phyloP scores from a whole-genome alignment of 345 rosid genomes.

The Populus alba region DNA sequence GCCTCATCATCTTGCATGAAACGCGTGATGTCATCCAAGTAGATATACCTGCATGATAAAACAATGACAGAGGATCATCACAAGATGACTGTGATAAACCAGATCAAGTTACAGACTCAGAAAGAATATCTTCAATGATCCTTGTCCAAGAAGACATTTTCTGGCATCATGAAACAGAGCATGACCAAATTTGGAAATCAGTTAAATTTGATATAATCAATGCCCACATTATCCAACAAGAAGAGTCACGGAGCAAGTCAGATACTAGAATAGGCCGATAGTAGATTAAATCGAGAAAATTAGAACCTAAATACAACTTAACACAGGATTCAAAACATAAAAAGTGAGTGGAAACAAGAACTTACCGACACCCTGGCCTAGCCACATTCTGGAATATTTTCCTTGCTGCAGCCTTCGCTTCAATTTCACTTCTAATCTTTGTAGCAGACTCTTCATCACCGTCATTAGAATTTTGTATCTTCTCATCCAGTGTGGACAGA shows the following conservation, averaged over 20 bases:
- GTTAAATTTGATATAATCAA: background rate
- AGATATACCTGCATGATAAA: constrained; percentile 17
- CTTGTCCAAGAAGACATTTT: background rate
- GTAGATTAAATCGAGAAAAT: background rate
- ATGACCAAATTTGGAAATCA: background rate
- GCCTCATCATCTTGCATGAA: constrained; percentile 38
- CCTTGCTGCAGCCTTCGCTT: constrained; percentile 34
- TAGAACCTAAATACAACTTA: background rate
- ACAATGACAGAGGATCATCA: background rate
- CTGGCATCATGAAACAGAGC: background rate
- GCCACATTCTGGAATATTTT: constrained; percentile 34
- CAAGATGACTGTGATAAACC: background rate
- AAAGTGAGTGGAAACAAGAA: background rate
- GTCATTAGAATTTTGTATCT: constrained; percentile 12
- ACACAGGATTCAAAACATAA: background rate
- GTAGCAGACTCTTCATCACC: constrained; percentile 32
- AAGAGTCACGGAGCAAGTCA: background rate
- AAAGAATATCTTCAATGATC: background rate
- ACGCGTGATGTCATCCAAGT: constrained; percentile 27
- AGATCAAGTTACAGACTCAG: background rate
- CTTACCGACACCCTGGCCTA: constrained; percentile 27
- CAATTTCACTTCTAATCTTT: constrained; percentile 29
- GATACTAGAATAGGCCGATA: background rate
- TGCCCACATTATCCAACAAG: background rate
- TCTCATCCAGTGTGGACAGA: constrained; percentile 29